Conservation (phyloP, 371 early-diverging fungal genomes). For the Amoeboaphelidium protococcarum region DNA sequence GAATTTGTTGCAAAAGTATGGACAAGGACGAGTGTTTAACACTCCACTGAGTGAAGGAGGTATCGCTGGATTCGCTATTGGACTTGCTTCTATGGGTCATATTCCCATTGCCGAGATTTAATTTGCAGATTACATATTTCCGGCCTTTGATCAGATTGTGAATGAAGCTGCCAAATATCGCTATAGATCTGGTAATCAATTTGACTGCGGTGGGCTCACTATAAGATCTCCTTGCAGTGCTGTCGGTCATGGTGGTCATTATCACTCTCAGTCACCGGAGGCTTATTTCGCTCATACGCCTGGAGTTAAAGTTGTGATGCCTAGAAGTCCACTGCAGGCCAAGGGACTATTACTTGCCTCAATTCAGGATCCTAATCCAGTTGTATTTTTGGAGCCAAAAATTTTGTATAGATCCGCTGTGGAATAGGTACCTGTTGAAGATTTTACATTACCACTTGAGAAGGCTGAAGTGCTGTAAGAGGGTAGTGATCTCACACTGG, state of each 20-base stretch:
- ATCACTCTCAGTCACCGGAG: conserved; percentile 88
- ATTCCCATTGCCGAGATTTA: conserved; percentile 96
- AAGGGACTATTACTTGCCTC: conserved; percentile 79
- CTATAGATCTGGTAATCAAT: conserved; percentile 78
- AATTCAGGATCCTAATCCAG: conserved; percentile 81
- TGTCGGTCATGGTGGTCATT: conserved; percentile 93
- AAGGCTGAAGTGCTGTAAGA: conserved; percentile 75
- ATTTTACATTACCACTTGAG: conserved; percentile 68
- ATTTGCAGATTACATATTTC: conserved; percentile 93
- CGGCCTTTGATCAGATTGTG: conserved; percentile 83
- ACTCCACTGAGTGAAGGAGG: conserved; percentile 90
- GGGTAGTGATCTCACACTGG: conserved; percentile 70
- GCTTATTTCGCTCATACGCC: conserved; percentile 87
- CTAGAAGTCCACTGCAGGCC: conserved; percentile 81
- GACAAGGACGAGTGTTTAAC: conserved; percentile 74
- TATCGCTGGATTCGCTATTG: conserved; percentile 90
- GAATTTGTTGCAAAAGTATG: conserved; percentile 70
- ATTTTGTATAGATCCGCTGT: conserved; percentile 80
- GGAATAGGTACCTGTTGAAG: conserved; percentile 80
- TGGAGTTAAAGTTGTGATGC: conserved; percentile 80
- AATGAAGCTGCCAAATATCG: conserved; percentile 95
- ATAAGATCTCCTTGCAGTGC: conserved; percentile 78
- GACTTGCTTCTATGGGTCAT: conserved; percentile 82
- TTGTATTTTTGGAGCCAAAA: conserved; percentile 89
- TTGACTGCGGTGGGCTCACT: conserved; percentile 72